Base-by-base conservation (phyloP, 768 basidiomycete species). In the Ramaria sp. region DNA sequence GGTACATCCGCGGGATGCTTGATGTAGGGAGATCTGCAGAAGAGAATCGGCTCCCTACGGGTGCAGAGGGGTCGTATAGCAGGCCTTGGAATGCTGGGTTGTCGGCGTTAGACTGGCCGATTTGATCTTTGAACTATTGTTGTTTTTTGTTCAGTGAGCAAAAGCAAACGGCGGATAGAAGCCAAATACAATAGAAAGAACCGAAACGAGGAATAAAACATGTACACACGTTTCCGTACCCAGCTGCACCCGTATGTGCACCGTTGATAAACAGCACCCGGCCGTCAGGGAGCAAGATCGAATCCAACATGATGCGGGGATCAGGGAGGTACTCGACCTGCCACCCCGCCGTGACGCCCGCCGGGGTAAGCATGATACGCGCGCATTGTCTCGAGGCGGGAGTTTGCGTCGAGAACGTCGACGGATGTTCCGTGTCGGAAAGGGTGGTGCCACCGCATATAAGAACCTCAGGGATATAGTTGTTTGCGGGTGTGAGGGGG, bases 391-490 rank as follows among this genome's bases (percentile, higher is more conserved):
- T 60, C 0, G 69, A 70, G 1, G 74, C 71, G 16, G 73, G 70
- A 24, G 64, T 63, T 55, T 73, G 72, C 15, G 70, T 68, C 3
- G 66, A 65, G 10, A 71, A 56, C 12, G 66, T 59, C 9, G 55
- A 60, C 7, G 67, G 53, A 1, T 66, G 61, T 5, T 63, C 61
- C 3, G 55, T 61, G 43, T 72, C 70, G 49, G 64, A 65, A 1
- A 67, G 59, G 7, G 64, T 69, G 10, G 70, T 65, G 24, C 75
- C 75, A 32, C 75, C 75, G 58, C 75, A 77, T 37, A 76, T 68
- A 32, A 77, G 66, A 24, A 76, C 65, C 58, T 74, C 73, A 2
- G 75, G 72, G 5, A 67, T 71, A 55, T 69, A 77, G 52, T 60
- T 56, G 52, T 71, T 61, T 62, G 25, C 38, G 63, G 71, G 30